These are phyloP conservation scores for Ganoderma sinense DNA, from an alignment of 1,284 basidiomycete species.

Conservation along the genomic window DNA sequence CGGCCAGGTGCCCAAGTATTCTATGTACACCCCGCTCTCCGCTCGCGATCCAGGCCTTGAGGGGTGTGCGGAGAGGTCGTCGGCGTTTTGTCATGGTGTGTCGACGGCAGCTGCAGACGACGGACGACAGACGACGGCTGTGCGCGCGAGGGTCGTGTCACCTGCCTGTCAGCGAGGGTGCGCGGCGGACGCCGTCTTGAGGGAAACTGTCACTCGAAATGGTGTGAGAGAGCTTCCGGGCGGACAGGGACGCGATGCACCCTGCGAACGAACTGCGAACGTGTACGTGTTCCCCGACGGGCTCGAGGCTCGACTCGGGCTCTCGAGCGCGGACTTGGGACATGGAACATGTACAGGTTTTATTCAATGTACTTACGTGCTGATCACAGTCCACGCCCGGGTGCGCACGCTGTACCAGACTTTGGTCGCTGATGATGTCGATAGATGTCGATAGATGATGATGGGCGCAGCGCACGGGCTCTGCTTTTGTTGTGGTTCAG, in stretches of 20 bases:
- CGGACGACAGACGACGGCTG: not conserved
- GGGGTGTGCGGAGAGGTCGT: not conserved
- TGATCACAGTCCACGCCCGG: not conserved
- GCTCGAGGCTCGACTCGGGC: not conserved
- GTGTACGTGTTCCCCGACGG: not conserved
- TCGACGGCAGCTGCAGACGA: not conserved
- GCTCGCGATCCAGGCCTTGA: not conserved
- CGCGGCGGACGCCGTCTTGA: not conserved
- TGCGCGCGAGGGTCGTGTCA: slow-evolving; percentile 3
- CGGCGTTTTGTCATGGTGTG: not conserved
- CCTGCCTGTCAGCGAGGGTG: not conserved
- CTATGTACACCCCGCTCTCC: not conserved
- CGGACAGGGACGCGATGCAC: not conserved
- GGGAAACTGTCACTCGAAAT: slow-evolving; percentile 1
- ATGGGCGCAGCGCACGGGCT: not conserved
- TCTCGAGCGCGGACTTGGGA: not conserved
- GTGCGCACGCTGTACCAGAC: not conserved
- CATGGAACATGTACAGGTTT: not conserved
- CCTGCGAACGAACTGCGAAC: not conserved
- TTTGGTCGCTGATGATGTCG: not conserved
- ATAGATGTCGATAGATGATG: not conserved
- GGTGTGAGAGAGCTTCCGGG: not conserved
- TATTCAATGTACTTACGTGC: not conserved
- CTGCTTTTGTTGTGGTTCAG: not conserved
- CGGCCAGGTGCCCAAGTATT: not conserved